Conservation (phyloP, 768 basidiomycete genomes). For the Lactifluus pinguis region DNA sequence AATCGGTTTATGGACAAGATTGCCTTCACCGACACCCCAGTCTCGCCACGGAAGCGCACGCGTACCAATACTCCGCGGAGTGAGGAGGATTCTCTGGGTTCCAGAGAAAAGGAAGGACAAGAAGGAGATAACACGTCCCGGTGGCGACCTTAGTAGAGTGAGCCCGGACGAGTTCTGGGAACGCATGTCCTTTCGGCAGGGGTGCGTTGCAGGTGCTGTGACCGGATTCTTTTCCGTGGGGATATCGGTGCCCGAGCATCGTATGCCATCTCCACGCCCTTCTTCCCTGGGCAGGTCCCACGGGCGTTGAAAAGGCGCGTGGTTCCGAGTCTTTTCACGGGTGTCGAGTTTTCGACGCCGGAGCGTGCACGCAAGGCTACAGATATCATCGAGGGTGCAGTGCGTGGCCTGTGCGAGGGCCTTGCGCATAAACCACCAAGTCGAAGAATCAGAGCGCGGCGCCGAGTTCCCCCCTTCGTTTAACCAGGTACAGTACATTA, state of each 20-base stretch:
- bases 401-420: conserved; percentile 65
- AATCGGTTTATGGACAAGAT: conserved; percentile 89
- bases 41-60: conserved; percentile 51
- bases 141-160: conserved; percentile 51
- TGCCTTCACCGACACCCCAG: conserved; percentile 53
- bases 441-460: not conserved
- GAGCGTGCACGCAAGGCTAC: conserved; percentile 62
- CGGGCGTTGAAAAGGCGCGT: conserved; percentile 64
- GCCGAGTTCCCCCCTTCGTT: conserved; percentile 37
- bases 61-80: conserved; percentile 25
- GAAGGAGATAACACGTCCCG: conserved; percentile 21
- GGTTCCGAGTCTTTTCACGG: conserved; percentile 51
- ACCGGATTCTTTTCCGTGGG: conserved; percentile 88
- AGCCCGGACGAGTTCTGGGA: conserved; percentile 88
- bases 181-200: conserved; percentile 91
- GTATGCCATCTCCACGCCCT: conserved; percentile 10
- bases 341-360: conserved; percentile 66
- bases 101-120: conserved; percentile 21
- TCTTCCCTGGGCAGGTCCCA: conserved; percentile 35
- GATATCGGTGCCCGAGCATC: conserved; percentile 28
- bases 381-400: conserved; percentile 58
- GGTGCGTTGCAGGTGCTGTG: conserved; percentile 82
- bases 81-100: conserved; percentile 1
- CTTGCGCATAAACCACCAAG: conserved; percentile 25
- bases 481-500: conserved; percentile 36